Evolutionary conservation across 2,329 filamentous ascomycete genomes (phyloP), one percentile per base, ranked within the genome.

Genomic region (Trichophyton schoenleinii): DNA sequence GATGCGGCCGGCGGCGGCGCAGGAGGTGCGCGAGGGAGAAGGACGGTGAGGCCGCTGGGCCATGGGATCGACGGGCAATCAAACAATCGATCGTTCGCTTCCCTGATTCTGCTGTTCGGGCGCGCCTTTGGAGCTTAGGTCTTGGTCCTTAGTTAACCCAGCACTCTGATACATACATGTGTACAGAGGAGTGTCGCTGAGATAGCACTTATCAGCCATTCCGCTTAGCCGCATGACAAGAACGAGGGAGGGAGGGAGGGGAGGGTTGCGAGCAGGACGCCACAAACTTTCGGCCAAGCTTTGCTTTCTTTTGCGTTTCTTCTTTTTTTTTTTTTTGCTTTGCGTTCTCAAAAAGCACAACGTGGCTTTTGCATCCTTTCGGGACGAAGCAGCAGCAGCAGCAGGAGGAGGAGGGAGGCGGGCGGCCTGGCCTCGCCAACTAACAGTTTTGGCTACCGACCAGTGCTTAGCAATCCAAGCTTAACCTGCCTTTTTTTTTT

Each of bases 201-300:
- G 34, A 11, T 38, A 38, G 34, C 28, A 31, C 49, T 15, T 22
- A 55, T 55, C 49, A 55, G 49, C 49, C 49, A 55, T 55, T 55
- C 49, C 49, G 49, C 31, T 55, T 55, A 55, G 49, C 49, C 49
- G 49, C 49, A 55, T 55, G 49, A 55, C 15, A 38, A 49, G 46
- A 49, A 44, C n/a, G n/a, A 49, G 46, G 34, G 34, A 13, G 20
- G n/a, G 13, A 25, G 34, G 49, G 49, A 48, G 6, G 13, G 49
- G 34, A 28, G 49, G 20, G 31, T 28, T 28, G 49, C 15, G 25
- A 13, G 20, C 4, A 22, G 22, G 46, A 11, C 46, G 46, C 46
- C 46, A 49, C 46, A 49, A 49, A 49, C 46, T 25, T 28, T 49
- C 20, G 46, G 20, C 20, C 18, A 9, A 28, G 9, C n/a, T 44